Percentiles rank a stretch among this genome's conserved stretches.
phyloP scores from a whole-genome alignment of 108 stramenopile genomes.

The Discostella stelligeroides region DNA sequence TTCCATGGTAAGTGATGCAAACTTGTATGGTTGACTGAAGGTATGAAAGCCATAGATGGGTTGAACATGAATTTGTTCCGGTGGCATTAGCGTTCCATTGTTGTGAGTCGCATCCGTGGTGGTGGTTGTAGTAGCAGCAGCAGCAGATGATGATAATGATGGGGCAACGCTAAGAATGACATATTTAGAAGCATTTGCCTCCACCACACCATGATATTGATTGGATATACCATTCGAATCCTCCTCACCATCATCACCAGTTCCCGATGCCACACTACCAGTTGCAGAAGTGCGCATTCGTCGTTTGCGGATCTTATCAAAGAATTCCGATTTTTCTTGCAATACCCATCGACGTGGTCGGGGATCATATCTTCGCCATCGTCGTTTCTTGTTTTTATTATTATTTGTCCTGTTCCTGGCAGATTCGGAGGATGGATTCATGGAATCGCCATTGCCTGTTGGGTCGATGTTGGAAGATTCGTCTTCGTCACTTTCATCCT shows the following conservation, averaged over 20 bases:
- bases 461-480: constrained; percentile 31
- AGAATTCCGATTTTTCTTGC: constrained; percentile 77
- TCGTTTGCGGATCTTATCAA: constrained; percentile 66
- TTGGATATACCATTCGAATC: constrained; percentile 42
- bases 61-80: constrained; percentile 60
- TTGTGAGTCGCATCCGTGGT: too few species aligned
- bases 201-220: constrained; percentile 78
- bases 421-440: constrained; percentile 4
- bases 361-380: constrained; percentile 69
- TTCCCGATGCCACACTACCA: too few species aligned
- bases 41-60: constrained; percentile 63
- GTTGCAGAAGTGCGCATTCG: too few species aligned
- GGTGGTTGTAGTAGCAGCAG: too few species aligned
- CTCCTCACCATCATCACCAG: not conserved
- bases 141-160: not conserved
- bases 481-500: constrained; percentile 70
- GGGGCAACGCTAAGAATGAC: constrained; percentile 52
- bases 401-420: too few species aligned
- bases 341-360: constrained; percentile 80
- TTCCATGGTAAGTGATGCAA: constrained; percentile 64
- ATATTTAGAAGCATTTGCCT: constrained; percentile 78
- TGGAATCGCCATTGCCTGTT: constrained; percentile 5
- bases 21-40: constrained; percentile 78
- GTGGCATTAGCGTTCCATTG: constrained; percentile 4
- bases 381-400: constrained; percentile 51